Base-by-base conservation (phyloP, 2,329 filamentous ascomycete genomes). In the Aspergillus cejpii region DNA sequence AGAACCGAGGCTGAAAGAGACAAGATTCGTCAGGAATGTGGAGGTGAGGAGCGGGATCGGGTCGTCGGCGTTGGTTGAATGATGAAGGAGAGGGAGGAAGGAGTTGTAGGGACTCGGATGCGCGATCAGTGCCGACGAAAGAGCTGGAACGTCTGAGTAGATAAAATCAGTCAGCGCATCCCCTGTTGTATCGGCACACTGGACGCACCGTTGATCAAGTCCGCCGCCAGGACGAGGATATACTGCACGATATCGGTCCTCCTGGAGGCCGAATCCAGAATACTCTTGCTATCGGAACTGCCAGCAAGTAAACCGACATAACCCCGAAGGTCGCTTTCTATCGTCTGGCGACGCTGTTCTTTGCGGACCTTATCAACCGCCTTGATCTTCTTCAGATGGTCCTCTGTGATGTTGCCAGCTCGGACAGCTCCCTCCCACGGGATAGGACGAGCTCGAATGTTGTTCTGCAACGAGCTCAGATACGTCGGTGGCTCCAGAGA, bases 371-470 rank as follows among this genome's bases (percentile, higher is more conserved):
- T 97, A 69, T 97, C 92, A 58, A 97, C 87, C 50, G 90, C 87
- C 69, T 90, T 90, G 72, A 98, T 95, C 77, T 90, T 91, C 74
- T 85, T 87, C 58, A 96, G 80, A 70, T 98, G 91, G 57, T 86
- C 84, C 57, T 97, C 91, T 47, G 87, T 94, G 70, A 98, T 86
- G 62, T 88, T 92, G 68, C 90, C 88, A 58, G 88, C 88, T 68
- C 92, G 82, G 56, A 94, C 88, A 60, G 91, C 90, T 60, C 91
- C 91, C 70, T 97, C 91, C 92, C 92, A 98, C 47, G 91, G 90
- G 71, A 98, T 95, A 54, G 90, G 90, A 57, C 92, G 82, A 64
- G 87, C 85, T 64, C 92, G 87, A 67, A 97, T 95, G 76, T 97
- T 97, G 80, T 87, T 94, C 75, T 95, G 90, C 57, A 96, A 79